Conservation (phyloP, 495 filamentous ascomycete genomes). For the Bathelium albidoporum region DNA sequence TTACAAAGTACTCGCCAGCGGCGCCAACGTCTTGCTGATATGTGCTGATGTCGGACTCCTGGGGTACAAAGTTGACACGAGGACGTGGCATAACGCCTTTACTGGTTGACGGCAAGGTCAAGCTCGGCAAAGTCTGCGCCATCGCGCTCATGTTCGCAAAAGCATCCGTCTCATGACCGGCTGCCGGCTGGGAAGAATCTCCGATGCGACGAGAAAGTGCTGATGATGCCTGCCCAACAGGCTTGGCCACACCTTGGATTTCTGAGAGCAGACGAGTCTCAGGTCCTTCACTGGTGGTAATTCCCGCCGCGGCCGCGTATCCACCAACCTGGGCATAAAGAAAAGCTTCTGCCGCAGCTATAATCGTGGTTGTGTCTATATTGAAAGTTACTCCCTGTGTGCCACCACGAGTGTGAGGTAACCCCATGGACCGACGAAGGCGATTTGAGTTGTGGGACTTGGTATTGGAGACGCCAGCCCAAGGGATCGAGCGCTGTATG, state of each 20-base stretch:
- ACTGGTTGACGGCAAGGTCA: background rate
- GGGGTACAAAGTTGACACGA: background rate
- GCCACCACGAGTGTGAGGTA: background rate
- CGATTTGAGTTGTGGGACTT: no score
- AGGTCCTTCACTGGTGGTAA: background rate
- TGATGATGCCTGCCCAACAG: no score
- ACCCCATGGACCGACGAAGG: no score
- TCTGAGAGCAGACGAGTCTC: no score
- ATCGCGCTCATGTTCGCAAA: background rate
- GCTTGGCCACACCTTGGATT: no score
- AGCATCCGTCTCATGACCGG: background rate
- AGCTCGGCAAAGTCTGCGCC: background rate
- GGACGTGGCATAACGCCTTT: background rate
- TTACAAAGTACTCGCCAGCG: slow-evolving; percentile 8
- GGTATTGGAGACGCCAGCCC: no score
- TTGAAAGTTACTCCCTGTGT: background rate
- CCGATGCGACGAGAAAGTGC: no score
- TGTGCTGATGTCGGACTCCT: background rate
- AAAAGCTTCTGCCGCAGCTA: background rate
- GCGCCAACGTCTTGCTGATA: slow-evolving; percentile 4
- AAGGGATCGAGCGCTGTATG: no score
- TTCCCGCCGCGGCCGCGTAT: background rate
- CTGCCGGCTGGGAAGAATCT: background rate
- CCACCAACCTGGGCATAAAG: background rate
- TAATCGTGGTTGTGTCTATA: background rate